Base-by-base conservation (phyloP, 2,329 filamentous ascomycete species). In the Colletotrichum sp. region DNA sequence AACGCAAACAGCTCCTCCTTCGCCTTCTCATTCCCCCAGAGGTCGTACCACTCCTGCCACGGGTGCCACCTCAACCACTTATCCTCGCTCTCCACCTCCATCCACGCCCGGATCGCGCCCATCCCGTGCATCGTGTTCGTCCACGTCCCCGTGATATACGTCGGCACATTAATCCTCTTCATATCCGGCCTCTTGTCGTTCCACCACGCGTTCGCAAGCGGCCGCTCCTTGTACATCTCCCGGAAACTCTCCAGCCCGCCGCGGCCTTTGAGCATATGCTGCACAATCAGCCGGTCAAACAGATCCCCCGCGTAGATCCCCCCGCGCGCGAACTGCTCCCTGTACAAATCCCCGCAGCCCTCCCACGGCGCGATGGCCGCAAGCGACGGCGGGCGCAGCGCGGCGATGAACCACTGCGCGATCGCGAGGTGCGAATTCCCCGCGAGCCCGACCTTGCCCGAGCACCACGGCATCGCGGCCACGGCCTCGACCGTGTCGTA, bases 61-160 rank as follows among this genome's bases (percentile, higher is more conserved):
- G 63, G 62, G 16, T 72, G 72, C 62, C 67, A 71, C 39, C 74
- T 52, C n/a, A 88, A 81, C 87, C 87, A 88, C 78, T 88, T 89
- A 12, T 87, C 77, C 7, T 82, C 77, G 16, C 82, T 79, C 1
- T 81, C 77, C 12, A 87, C 80, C 73, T 87, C 81, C 28, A 85
- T 69, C 81, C 83, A 57, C 24, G 69, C 60, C 36, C 63, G 8
- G 64, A 65, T 60, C 87, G 16, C 81, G 85, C 80, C n/a, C 79
- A 78, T 8, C 48, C 80, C 5, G 74, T 77, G 30, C 81, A 72
- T 69, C 12, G 68, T 72, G 64, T 75, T 76, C 60, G 69, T 72
- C 76, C 65, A 77, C 36, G 65, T 72, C 16, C 69, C 76, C 62
- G 70, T 75, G 5, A 63, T 78, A 64, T 80, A 81, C 9, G 77